Percentiles rank a stretch among this genome's conserved stretches.
Conservation (phyloP, 1,139 yeast genomes). For the Blastobotrys arbuscula region DNA sequence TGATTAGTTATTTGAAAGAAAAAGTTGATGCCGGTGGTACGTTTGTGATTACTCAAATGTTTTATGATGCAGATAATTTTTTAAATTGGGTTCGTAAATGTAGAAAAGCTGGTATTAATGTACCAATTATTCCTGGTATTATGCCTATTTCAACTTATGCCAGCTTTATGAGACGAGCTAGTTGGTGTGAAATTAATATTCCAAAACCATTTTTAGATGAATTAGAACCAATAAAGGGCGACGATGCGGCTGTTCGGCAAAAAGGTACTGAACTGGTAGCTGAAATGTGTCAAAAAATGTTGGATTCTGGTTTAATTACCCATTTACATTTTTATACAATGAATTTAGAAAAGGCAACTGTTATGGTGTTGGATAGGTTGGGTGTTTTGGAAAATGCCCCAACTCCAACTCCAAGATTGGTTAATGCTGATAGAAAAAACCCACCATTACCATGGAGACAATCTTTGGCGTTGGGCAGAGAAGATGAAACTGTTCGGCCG, state of each 20-base stretch:
- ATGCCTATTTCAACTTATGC: constrained; percentile 97
- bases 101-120: constrained; percentile 66
- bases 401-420: constrained; percentile 15
- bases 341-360: constrained; percentile 88
- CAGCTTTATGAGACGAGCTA: constrained; percentile 85
- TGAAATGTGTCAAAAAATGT: constrained; percentile 71
- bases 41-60: constrained; percentile 89
- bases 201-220: constrained; percentile 68
- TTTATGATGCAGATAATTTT: constrained; percentile 82
- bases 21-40: constrained; percentile 92
- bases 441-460: constrained; percentile 77
- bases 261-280: constrained; percentile 78
- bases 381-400: constrained; percentile 42
- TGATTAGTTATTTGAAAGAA: constrained; percentile 67
- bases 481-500: constrained; percentile 82
- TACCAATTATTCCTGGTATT: constrained; percentile 94
- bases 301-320: constrained; percentile 64
- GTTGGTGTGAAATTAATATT: constrained; percentile 81
- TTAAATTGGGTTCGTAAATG: constrained; percentile 73
- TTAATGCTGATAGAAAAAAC: constrained; percentile 16
- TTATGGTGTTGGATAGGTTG: constrained; percentile 78
- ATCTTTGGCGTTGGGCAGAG: constrained; percentile 75
- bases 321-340: constrained; percentile 95
- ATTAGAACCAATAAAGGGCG: constrained; percentile 81
- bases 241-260: constrained; percentile 82